Base-by-base conservation (phyloP, 192 early-diverging fungal species). In the Backusella mclennaniae region DNA sequence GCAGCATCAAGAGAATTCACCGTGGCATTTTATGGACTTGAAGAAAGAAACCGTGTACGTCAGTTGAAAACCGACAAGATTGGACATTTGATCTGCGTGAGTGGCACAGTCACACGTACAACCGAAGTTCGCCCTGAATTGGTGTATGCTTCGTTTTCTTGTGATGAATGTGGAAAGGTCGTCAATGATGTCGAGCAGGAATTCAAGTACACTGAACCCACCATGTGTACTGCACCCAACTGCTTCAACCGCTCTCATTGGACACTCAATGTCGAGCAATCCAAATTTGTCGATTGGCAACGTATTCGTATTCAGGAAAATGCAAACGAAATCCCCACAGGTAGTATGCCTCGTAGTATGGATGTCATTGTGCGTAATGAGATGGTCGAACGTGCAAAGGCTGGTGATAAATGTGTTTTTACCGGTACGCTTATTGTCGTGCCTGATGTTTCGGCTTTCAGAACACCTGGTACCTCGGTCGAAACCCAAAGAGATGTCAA, bases 111-210 rank as follows among this genome's bases (percentile, higher is more conserved):
- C 29, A 99, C 98, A 11, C 84, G 98, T 21, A 99, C 96, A 3
- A 96, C 94, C 49, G 96, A 99, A 86, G 96, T 99, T 35, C 85
- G 98, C 42, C 98, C 98, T 11, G 98, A 99, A 87, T 88, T 99
- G 7, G 69, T 98, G 17, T 92, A 87, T 77, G 98, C 96, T 35
- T 92, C 94, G 8, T 99, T 99, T 82, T 88, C 89, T 36, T 99
- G 98, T 84, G 80, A 86, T 52, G 95, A 95, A 56, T 99, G 98
- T 81, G 84, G 85, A 52, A 84, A 88, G 6, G 74, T 92, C n/a
- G 89, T 95, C 67, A 89, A 90, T 14, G 90, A 97, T 69, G 94
- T 99, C 29, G 92, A 92, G 80, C 98, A 99, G 85, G 95, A 99
- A 83, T 99, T 98, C 84, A 91, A 92, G 78, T 99, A 97, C 83